Evolutionary conservation across 208 protist species (phyloP), one percentile per base, ranked within the genome.

Genomic region (Trypanosoma platydactyli): DNA sequence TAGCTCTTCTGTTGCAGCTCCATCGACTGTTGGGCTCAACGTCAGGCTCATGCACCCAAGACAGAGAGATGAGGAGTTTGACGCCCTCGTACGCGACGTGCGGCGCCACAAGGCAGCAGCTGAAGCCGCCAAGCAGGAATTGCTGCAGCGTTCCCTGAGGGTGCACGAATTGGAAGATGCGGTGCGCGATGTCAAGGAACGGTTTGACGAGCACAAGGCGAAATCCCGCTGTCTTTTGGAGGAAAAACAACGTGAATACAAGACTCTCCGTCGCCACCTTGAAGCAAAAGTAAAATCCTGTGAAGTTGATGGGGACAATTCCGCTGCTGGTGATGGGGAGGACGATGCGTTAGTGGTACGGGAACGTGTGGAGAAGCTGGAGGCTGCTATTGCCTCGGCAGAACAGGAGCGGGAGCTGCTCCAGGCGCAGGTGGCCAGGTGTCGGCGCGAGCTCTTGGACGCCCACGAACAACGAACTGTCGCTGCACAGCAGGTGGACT

Each of bases 231-330:
- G 6, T 22, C 30, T 73, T 24, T 44, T 73, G 44, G 60, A 73
- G 44, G 51, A 66, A 38, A 38, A 56, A 12, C 78, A 85, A 64
- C 82, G 62, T 24, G 59, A 76, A 58, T 73, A 72, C 16, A 50
- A 65, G 2, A 53, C 30, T 52, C 58, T 71, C n/a, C 49, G 20
- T 42, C 29, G 27, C 15, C 73, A 29, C n/a, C 35, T 72, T 5
- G 73, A 68, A 13, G n/a, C 22, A n/a, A 18, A 63, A 24, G 29
- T 33, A 50, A 18, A 1, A 20, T n/a, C 6, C 20, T 12, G n/a
- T 30, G 54, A 13, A 44, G 30, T 48, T 27, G 53, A 41, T 38
- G 20, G 12, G 27, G 50, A 29, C 1, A 65, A 51, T 25, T n/a
- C 13, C 18, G 45, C 1, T 29, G 25, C 27, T 22, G 42, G 22